phyloP scores from a whole-genome alignment of 1,284 basidiomycete genomes.

The Papiliotrema flavescens region DNA sequence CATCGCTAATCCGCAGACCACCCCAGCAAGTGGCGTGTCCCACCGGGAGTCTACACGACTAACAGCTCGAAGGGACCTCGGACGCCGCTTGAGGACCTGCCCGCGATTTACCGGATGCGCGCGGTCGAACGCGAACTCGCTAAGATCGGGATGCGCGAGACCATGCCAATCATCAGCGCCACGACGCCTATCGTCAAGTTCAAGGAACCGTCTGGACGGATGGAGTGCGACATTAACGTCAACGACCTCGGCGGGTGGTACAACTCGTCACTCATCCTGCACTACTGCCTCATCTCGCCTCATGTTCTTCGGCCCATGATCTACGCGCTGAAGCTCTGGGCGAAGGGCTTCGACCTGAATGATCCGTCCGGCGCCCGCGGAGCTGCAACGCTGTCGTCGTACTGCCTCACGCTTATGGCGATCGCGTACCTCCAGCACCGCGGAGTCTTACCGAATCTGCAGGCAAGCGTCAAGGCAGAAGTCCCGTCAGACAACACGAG shows the following conservation, averaged over 20 bases:
- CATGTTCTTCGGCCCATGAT: slow-evolving; percentile 46
- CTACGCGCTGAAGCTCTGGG: slow-evolving; percentile 47
- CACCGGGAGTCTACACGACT: not conserved
- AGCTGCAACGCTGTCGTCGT: slow-evolving; percentile 44
- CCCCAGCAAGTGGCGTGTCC: slow-evolving; percentile 18
- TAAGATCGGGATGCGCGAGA: slow-evolving; percentile 15
- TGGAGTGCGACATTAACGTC: slow-evolving; percentile 44
- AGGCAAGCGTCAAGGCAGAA: slow-evolving; percentile 21
- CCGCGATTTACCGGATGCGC: slow-evolving; percentile 36
- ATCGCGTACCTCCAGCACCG: slow-evolving; percentile 45
- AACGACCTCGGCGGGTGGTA: slow-evolving; percentile 49
- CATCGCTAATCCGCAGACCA: slow-evolving; percentile 1
- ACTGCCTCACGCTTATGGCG: slow-evolving; percentile 47
- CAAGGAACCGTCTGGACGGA: slow-evolving; percentile 11
- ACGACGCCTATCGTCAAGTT: slow-evolving; percentile 49
- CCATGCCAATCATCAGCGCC: slow-evolving; percentile 27
- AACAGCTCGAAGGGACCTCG: not conserved
- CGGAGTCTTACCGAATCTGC: slow-evolving; percentile 44
- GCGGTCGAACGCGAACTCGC: slow-evolving; percentile 19
- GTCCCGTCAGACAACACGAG: slow-evolving; percentile 7
- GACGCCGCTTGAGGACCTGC: slow-evolving; percentile 11
- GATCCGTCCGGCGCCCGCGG: slow-evolving; percentile 39
- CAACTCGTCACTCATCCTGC: slow-evolving; percentile 47
- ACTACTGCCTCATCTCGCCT: slow-evolving; percentile 44
- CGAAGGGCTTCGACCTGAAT: slow-evolving; percentile 39